Evolutionary conservation across 495 filamentous ascomycete genomes (phyloP).

Genomic region (Hypoxylon cercidicola): DNA sequence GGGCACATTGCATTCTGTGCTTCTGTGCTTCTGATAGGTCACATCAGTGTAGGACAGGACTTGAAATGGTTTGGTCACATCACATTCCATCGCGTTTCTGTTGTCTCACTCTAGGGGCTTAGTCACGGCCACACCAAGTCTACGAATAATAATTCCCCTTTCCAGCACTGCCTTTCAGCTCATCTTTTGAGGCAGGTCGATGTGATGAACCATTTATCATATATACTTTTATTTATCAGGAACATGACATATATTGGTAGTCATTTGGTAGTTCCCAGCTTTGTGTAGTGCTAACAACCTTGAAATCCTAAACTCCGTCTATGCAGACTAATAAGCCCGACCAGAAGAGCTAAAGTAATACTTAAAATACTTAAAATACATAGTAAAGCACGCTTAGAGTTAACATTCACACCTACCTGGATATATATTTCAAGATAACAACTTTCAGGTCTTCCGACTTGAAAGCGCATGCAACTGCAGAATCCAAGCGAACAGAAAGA

Average conservation of each 20-base stretch:
- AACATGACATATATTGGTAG: too few relatives aligned
- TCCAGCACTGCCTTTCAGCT: constrained; percentile 10
- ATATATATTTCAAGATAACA: not conserved
- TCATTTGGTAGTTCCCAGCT: too few relatives aligned
- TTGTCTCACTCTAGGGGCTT: constrained; percentile 28
- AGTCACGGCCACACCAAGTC: constrained; percentile 27
- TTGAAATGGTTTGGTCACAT: constrained; percentile 27
- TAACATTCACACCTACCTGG: not conserved
- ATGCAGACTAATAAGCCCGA: too few relatives aligned
- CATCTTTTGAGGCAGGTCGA: not conserved
- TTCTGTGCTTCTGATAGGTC: constrained; percentile 2
- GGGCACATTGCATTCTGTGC: too few relatives aligned
- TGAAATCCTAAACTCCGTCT: too few relatives aligned
- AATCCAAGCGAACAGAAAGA: constrained; percentile 29
- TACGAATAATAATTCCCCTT: not conserved
- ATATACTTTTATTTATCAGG: too few relatives aligned
- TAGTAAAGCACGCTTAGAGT: too few relatives aligned
- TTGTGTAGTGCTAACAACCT: too few relatives aligned
- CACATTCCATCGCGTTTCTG: constrained; percentile 31
- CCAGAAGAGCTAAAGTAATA: too few relatives aligned
- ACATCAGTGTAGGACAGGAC: constrained; percentile 13
- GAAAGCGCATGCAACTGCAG: constrained; percentile 16
- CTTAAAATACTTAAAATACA: too few relatives aligned
- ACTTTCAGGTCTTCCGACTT: constrained; percentile 19
- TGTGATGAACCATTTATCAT: too few relatives aligned